Evolutionary conservation across 352 stramenopile species (phyloP).

Genomic region (Phytophthora sojae): DNA sequence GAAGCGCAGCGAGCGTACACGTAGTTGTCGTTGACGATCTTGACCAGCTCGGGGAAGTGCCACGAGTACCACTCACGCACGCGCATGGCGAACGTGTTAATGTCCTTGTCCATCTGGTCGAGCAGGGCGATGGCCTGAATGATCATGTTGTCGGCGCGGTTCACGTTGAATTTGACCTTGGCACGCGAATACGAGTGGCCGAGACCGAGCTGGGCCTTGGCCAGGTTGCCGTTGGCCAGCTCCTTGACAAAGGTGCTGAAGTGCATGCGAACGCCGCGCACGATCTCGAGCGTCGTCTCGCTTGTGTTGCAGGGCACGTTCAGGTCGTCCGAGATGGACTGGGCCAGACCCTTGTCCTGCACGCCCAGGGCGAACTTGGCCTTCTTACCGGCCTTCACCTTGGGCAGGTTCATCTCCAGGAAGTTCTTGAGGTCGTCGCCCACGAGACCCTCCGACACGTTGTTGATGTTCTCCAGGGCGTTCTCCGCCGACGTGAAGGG

Average conservation of each 20-base stretch:
- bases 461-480: constrained; percentile 99
- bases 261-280: constrained; percentile 97
- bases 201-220: constrained; percentile 99
- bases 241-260: constrained; percentile 99
- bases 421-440: constrained; percentile 97
- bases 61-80: constrained; percentile 99
- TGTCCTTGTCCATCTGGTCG: constrained; percentile 99
- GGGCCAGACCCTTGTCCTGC: constrained; percentile 94
- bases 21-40: constrained; percentile 99
- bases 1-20: constrained; percentile 97
- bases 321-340: constrained; percentile 96
- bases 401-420: constrained; percentile 99
- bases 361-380: constrained; percentile 91
- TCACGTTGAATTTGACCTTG: constrained; percentile 99
- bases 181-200: constrained; percentile 99
- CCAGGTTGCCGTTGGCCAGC: constrained; percentile 94
- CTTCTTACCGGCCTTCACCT: constrained; percentile 94
- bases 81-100: constrained; percentile 99
- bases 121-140: constrained; percentile 99
- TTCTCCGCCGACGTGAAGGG: constrained; percentile 99
- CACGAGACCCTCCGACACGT: constrained; percentile 95
- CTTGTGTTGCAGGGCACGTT: constrained; percentile 96
- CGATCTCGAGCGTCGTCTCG: constrained; percentile 97
- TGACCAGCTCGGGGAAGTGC: constrained; percentile 99
- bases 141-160: constrained; percentile 99